Percentiles rank a stretch among this genome's conserved stretches.
phyloP scores from a whole-genome alignment of 257 asterid species.

The Solanum acaule region DNA sequence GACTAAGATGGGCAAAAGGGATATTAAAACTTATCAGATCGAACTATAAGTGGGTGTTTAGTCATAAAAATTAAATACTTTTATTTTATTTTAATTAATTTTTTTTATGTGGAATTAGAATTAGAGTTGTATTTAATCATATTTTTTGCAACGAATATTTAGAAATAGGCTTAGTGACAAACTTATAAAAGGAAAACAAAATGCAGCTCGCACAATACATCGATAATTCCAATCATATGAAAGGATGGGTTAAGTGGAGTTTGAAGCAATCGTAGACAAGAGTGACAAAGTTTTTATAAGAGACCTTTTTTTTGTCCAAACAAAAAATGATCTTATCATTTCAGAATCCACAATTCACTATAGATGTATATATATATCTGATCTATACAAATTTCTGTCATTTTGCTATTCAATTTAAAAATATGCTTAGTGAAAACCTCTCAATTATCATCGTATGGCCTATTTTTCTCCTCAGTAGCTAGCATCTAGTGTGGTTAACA shows the following conservation, averaged over 20 bases:
- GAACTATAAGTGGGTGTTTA: background rate
- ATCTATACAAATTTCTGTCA: no score
- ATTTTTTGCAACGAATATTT: no score
- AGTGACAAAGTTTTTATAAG: background rate
- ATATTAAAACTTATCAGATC: background rate
- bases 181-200: no score
- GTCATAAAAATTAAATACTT: background rate
- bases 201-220: background rate
- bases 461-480: background rate
- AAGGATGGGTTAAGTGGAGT: no score
- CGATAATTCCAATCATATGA: no score
- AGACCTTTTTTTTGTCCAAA: no score
- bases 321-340: no score
- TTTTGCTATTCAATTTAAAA: no score
- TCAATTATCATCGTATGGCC: background rate
- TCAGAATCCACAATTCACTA: background rate
- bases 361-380: no score
- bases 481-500: background rate
- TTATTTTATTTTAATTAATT: no score
- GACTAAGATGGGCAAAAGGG: background rate
- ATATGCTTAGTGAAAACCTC: no score
- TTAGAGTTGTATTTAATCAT: no score
- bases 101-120: background rate
- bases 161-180: background rate
- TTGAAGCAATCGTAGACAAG: background rate